Evolutionary conservation across 352 stramenopile genomes (phyloP), one percentile per base, ranked within the genome.

Genomic region (Aphanomyces astaci): DNA sequence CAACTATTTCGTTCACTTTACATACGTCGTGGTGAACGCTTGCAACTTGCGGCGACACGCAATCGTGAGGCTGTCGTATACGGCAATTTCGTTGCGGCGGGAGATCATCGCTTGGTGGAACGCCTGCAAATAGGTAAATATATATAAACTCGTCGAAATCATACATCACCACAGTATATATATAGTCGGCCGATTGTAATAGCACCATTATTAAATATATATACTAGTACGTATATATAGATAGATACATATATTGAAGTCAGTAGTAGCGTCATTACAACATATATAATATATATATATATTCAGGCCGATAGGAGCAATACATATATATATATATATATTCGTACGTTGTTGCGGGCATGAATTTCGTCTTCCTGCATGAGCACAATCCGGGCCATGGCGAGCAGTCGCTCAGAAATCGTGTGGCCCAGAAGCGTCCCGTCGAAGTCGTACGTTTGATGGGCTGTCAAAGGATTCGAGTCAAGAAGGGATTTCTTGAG

Each of bases 391-490:
- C 82, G 78, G 39, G 86, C 45, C 33, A 81, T 89, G 24, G 78
- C 79, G 4, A 90, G 67, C 11, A 90, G 64, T 7, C 80, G 66
- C 65, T 86, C 79, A n/a, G 84, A 82, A 1, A 90, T 72, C 59
- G 81, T 74, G 36, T 79, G 64, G 19, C 45, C 66, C 27, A 81
- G 79, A 7, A 92, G 60, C 0, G 81, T 92, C 9, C 83, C 83
- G 10, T 71, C 70, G 73, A 92, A 92, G 36, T 92, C 81, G 72
- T 89, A 92, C 54, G 81, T 80, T 59, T 90, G 83, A 7, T 82
- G 43, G 17, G 49, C 55, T 1, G 83, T 92, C 19, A 88, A 73
- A 13, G 81, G 64, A 48, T 87, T 77, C 54, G 72, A 77, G 59
- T 88, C 77, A 13, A 92, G 64, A n/a, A 90, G 67, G 19, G 70